Evolutionary conservation across 306 rosid genomes (phyloP).

Genomic region (Calophaca sinica): DNA sequence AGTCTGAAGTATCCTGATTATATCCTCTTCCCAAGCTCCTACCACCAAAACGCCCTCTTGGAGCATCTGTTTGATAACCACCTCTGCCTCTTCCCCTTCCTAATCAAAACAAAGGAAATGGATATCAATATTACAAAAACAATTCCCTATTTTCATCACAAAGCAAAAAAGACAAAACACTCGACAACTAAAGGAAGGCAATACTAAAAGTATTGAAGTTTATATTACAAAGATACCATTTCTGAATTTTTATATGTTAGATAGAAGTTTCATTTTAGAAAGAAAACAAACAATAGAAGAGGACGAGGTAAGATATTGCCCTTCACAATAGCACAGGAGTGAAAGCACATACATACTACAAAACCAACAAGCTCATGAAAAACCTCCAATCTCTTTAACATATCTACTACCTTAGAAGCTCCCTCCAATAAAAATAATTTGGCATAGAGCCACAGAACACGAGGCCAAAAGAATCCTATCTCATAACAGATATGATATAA

Average conservation of each 20-base stretch:
- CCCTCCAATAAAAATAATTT: not conserved
- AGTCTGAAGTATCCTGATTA: conserved; percentile 67
- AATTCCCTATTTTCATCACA: not conserved
- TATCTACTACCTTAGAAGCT: not conserved
- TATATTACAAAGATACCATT: not conserved
- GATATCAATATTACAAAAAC: conserved; percentile 34
- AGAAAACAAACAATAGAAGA: not conserved
- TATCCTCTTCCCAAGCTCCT: conserved; percentile 72
- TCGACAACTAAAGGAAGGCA: not conserved
- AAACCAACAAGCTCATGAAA: not conserved
- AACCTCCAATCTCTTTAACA: not conserved
- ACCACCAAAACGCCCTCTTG: conserved; percentile 79
- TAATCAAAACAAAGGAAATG: conserved; percentile 45
- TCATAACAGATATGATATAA: not conserved
- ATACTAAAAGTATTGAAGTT: not conserved
- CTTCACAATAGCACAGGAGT: not conserved
- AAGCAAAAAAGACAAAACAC: conserved; percentile 3
- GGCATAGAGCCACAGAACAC: not conserved
- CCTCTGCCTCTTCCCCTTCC: conserved; percentile 91
- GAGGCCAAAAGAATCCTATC: not conserved
- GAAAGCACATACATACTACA: conserved; percentile 1
- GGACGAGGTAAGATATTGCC: not conserved
- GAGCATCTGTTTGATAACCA: conserved; percentile 67
- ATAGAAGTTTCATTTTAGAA: not conserved
- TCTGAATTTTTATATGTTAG: not conserved